phyloP scores from a whole-genome alignment of 2,329 filamentous ascomycete species.

The Aspergillus niger region DNA sequence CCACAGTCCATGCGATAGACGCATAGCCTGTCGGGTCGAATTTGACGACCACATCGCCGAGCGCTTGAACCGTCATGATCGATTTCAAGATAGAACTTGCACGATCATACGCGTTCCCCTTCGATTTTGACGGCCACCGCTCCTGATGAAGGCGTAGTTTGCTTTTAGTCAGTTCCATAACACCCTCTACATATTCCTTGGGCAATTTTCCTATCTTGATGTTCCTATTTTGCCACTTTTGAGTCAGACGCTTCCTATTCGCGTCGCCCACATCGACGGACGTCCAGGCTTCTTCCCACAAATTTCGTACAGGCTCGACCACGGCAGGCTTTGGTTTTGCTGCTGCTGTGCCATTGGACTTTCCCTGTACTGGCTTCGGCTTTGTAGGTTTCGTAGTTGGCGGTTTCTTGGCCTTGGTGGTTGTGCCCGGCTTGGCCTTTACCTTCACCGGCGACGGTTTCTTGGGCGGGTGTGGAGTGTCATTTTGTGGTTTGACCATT shows the following conservation, averaged over 20 bases:
- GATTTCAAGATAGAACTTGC: not conserved
- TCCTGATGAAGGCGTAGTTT: not conserved
- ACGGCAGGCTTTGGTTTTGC: not conserved
- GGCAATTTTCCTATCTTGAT: not conserved
- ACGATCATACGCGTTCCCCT: not conserved
- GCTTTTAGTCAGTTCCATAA: not conserved
- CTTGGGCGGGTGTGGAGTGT: not conserved
- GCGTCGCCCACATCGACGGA: not conserved
- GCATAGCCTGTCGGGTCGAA: not conserved
- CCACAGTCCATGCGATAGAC: not conserved
- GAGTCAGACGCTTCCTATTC: not conserved
- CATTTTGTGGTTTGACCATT: not conserved
- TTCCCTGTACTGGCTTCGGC: not conserved
- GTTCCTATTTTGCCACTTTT: not conserved
- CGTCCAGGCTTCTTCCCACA: not conserved
- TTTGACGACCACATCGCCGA: not conserved
- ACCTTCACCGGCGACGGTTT: not conserved
- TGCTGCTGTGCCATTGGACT: not conserved
- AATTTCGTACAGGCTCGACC: not conserved
- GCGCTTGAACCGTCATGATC: not conserved
- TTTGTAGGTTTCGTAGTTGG: not conserved
- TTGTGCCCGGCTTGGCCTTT: not conserved
- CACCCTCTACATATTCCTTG: not conserved
- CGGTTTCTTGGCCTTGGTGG: not conserved
- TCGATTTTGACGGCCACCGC: not conserved